Evolutionary conservation across 2,329 filamentous ascomycete species (phyloP), one percentile per base, ranked within the genome.

Genomic region (Talaromyces pinophilus): DNA sequence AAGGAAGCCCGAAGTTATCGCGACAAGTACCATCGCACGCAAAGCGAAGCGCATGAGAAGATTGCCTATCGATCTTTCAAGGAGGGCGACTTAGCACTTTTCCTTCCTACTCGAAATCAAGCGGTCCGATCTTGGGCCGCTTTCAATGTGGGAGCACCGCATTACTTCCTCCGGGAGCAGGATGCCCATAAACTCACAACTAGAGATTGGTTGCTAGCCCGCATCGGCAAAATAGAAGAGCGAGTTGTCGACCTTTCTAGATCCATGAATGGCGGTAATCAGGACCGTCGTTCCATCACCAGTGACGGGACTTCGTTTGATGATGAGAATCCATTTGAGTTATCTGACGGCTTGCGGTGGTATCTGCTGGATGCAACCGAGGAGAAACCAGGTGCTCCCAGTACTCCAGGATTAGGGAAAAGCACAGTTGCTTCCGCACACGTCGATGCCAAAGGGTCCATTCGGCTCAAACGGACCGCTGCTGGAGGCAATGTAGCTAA

Each of bases 11-110:
- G 92, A 40, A 86, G 87, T 1, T 97, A 97, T 73, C 88, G 94
- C 13, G 95, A 98, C 70, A 93, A 93, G 75, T 90, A 92, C 8
- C 91, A 96, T 71, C 82, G 86, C 15, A 83, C 90, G 55, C 92
- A 96, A 70, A 90, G 90, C 73, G 95, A 98, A 73, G 89, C 92
- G 0, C 92, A 97, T 72, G 92, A 97, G 71, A 98, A 98, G 82
- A 97, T 99, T 74, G 93, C 95, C 1, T 97, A 95, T 76, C 90
- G 90, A 68, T 90, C 94, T 61, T 99, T 99, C 82, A 98, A 97
- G 75, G 93, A 97, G 78, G 94, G 95, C 7, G 95, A 99, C 74
- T 84, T 99, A 15, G 95, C 94, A 13, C 81, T 99, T 1, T 99
- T 99, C 81, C 81, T 99, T 48, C 95, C 95, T 0, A 99, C 95